Evolutionary conservation across 139 green algal genomes (phyloP).

Genomic region (Chlorella sp.): DNA sequence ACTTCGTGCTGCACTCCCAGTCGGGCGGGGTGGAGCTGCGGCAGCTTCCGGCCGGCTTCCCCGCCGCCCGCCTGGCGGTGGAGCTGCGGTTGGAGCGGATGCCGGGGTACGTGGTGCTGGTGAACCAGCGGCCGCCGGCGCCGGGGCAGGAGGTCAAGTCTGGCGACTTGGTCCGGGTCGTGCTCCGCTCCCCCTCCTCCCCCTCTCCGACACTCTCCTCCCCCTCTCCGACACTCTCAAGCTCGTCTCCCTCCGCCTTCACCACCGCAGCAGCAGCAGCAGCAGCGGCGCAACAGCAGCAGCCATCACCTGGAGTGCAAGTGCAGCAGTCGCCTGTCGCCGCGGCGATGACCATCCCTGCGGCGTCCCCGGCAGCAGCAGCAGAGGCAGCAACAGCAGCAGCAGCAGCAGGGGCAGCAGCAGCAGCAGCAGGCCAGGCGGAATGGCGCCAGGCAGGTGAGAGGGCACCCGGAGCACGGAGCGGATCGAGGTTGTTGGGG

Average conservation of each 20-base stretch:
- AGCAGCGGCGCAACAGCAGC: background rate
- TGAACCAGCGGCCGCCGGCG: constrained; percentile 19
- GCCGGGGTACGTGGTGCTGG: constrained; percentile 19
- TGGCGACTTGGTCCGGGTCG: constrained; percentile 15
- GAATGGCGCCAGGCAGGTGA: too few relatives aligned
- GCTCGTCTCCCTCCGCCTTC: too few relatives aligned
- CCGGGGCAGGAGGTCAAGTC: constrained; percentile 9
- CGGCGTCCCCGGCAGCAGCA: background rate
- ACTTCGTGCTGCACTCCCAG: constrained; percentile 20
- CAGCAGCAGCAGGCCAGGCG: background rate
- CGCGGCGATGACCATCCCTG: too few relatives aligned
- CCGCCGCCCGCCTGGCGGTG: constrained; percentile 13
- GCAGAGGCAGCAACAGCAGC: background rate
- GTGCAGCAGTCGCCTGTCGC: background rate
- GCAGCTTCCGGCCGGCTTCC: constrained; percentile 15
- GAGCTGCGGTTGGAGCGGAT: constrained; percentile 11
- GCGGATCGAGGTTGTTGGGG: too few relatives aligned
- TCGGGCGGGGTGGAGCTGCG: constrained; percentile 14
- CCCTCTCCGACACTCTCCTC: too few relatives aligned
- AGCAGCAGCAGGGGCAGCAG: background rate
- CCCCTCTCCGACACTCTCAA: too few relatives aligned
- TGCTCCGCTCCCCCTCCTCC: too few relatives aligned
- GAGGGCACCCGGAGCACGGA: too few relatives aligned
- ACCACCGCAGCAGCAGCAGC: background rate
- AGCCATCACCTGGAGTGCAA: background rate